Percentiles rank a stretch among this genome's conserved stretches.
phyloP scores from a whole-genome alignment of 2,329 filamentous ascomycete species.

The Fusarium haematococcum region DNA sequence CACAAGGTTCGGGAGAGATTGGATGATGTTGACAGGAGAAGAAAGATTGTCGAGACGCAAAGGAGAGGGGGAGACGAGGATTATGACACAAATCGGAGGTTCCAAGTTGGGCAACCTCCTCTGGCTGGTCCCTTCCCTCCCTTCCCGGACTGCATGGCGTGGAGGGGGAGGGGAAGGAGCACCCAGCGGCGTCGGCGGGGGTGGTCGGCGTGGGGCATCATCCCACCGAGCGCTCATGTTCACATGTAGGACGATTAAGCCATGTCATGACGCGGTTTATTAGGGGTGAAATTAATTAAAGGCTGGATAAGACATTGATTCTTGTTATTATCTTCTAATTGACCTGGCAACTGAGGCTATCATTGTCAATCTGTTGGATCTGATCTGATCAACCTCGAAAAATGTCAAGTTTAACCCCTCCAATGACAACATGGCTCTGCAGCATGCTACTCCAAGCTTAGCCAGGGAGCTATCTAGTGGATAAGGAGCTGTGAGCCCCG shows the following conservation, averaged over 20 bases:
- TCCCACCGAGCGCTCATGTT: slow-evolving; percentile 37
- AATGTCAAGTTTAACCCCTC: slow-evolving; percentile 30
- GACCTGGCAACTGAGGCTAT: background rate
- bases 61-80: slow-evolving; percentile 31
- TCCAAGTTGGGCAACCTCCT: slow-evolving; percentile 11
- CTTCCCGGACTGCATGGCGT: slow-evolving; percentile 21
- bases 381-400: slow-evolving; percentile 3
- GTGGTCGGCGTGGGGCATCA: slow-evolving; percentile 38
- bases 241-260: slow-evolving; percentile 12
- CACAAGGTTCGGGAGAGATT: background rate
- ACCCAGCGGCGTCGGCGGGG: slow-evolving; percentile 22
- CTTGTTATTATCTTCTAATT: background rate
- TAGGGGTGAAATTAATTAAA: background rate
- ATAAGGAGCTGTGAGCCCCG: slow-evolving; percentile 3
- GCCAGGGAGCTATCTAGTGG: slow-evolving; percentile 12
- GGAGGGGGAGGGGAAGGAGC: slow-evolving; percentile 7
- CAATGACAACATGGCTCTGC: slow-evolving; percentile 35
- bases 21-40: background rate
- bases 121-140: slow-evolving; percentile 16
- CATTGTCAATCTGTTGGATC: background rate
- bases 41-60: background rate
- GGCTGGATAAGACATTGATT: background rate
- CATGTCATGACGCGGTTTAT: slow-evolving; percentile 29
- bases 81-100: slow-evolving; percentile 8
- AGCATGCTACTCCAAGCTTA: slow-evolving; percentile 22